Conservation (phyloP, 2,329 filamentous ascomycete genomes). For the Fusarium poae region DNA sequence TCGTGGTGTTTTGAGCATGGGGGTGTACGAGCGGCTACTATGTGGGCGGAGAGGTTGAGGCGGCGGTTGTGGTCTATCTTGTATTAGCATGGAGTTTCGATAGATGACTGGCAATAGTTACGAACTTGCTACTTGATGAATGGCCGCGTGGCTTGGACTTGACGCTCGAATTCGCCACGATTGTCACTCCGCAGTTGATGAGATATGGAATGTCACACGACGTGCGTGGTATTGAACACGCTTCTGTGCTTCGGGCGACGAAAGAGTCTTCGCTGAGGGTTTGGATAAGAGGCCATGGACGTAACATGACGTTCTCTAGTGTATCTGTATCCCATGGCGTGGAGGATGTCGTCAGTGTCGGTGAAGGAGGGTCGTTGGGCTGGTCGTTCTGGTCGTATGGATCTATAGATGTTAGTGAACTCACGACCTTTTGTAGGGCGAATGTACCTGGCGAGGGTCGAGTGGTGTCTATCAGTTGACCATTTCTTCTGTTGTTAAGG, state of each 20-base stretch:
- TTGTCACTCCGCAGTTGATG: slow-evolving; percentile 36
- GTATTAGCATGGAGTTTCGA: neutral
- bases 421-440: accelerated
- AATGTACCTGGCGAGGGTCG: slow-evolving; percentile 1
- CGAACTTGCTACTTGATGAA: slow-evolving; percentile 25
- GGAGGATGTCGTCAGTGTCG: slow-evolving; percentile 1
- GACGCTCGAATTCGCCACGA: slow-evolving; percentile 16
- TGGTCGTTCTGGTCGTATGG: neutral
- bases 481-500: slow-evolving; percentile 3
- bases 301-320: slow-evolving; percentile 7
- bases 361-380: neutral
- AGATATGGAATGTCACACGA: slow-evolving; percentile 7
- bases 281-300: slow-evolving; percentile 30
- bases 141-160: slow-evolving; percentile 11
- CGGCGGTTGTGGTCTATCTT: slow-evolving; percentile 6
- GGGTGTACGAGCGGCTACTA: slow-evolving; percentile 12
- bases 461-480: neutral
- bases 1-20: slow-evolving; percentile 1
- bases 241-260: slow-evolving; percentile 36
- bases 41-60: slow-evolving; percentile 19
- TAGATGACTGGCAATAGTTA: accelerated
- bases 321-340: slow-evolving; percentile 12
- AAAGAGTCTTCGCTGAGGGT: slow-evolving; percentile 34
- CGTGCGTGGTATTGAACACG: slow-evolving; percentile 21
- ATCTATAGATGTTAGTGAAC: slow-evolving; percentile 14